Conservation (phyloP, 108 stramenopile genomes). For the Fistulifera solaris region DNA sequence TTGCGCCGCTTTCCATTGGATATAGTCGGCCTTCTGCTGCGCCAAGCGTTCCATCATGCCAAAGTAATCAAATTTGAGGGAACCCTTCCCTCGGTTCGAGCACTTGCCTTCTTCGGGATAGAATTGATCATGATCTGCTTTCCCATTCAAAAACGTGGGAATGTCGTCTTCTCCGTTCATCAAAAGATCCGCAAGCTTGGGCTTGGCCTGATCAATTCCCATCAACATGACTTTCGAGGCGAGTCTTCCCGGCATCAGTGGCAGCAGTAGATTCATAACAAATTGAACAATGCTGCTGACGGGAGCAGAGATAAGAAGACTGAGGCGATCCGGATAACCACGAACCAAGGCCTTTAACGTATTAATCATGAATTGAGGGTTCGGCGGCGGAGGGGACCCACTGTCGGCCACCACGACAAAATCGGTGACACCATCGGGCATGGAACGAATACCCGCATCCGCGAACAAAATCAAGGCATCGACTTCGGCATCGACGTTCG, state of each 20-base stretch:
- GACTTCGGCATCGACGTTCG: constrained; percentile 81
- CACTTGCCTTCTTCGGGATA: constrained; percentile 69
- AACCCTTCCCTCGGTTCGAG: constrained; percentile 68
- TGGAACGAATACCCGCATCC: constrained; percentile 68
- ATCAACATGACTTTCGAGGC: constrained; percentile 66
- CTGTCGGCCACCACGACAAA: constrained; percentile 81
- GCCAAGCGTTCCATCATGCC: constrained; percentile 78
- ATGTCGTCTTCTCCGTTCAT: constrained; percentile 78
- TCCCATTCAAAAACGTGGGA: constrained; percentile 77
- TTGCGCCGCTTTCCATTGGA: neutral
- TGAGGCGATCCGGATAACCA: constrained; percentile 81
- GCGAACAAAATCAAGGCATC: constrained; percentile 78
- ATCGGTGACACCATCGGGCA: constrained; percentile 81
- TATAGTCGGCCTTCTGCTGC: constrained; percentile 31
- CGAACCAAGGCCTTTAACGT: constrained; percentile 75
- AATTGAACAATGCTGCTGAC: constrained; percentile 75
- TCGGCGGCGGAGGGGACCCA: constrained; percentile 79
- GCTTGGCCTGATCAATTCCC: constrained; percentile 35
- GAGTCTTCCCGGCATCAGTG: constrained; percentile 79
- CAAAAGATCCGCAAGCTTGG: constrained; percentile 50
- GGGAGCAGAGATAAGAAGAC: constrained; percentile 68
- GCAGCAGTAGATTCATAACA: constrained; percentile 80
- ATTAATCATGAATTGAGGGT: constrained; percentile 77
- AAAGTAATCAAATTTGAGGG: constrained; percentile 79
- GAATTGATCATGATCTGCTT: constrained; percentile 64